Base-by-base conservation (phyloP, 345 rosid species). In the Eucalyptus globulus region DNA sequence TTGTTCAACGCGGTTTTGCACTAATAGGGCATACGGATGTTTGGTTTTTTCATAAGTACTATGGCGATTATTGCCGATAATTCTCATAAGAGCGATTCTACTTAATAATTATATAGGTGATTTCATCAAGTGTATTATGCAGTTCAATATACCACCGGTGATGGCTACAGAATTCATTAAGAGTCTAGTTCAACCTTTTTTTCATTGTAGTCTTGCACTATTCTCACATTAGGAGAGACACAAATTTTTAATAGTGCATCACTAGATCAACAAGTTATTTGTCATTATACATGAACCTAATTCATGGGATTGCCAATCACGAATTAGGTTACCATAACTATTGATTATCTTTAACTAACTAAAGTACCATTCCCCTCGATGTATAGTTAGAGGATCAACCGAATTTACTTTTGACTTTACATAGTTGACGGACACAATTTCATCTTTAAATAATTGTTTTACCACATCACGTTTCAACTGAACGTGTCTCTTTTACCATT, bases 1-100 rank as follows among this genome's bases (percentile, higher is more conserved):
- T 60, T 60, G 31, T 60, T 60, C 15, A 11, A 60, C 1, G 7
- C 1, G 4, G 0, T 27, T 6, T 27, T 60, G 31, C 4, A 2
- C 31, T 26, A 6, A 26, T 60, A 12, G 9, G 9, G 67, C 4
- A 27, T 58, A 11, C 13, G 0, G 0, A 0, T 26, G 4, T 26
- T 60, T 60, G 56, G 31, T 11, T 27, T 60, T 27, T 60, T 27
- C 67, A 3, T 26, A 60, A 26, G 67, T 26, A n/a, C 14, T 60
- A 6, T 27, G 14, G 15, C 6, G 31, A 60, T 60, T 60, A 60
- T 60, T 26, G 29, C 14, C 2, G 1, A 53, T 53, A 53, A 19
- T 53, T 53, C 24, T 53, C 24, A 60, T 60, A 60, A 27, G 67
- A 60, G 67, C 0, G 1, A 1, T 15, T 29, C 16, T 6, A 24